phyloP scores from a whole-genome alignment of 2,329 filamentous ascomycete species.

The Verticillium isaacii region DNA sequence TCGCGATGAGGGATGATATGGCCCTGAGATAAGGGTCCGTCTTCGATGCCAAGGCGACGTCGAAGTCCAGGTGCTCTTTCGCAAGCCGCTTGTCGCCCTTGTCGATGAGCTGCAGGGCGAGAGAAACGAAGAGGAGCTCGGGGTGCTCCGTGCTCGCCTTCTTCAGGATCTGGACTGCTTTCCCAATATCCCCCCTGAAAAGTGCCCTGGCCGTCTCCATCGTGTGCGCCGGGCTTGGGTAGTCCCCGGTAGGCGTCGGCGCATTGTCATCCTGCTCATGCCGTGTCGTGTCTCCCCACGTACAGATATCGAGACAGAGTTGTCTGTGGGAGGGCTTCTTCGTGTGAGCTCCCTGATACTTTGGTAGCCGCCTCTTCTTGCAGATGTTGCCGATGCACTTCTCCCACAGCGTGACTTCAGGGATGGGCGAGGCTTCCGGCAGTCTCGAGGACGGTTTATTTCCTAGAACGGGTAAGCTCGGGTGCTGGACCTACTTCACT shows the following conservation, averaged over 20 bases:
- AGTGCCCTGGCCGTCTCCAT: conserved; percentile 73
- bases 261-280: conserved; percentile 39
- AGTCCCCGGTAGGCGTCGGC: conserved; percentile 36
- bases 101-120: conserved; percentile 60
- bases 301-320: conserved; percentile 69
- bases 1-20: conserved; percentile 72
- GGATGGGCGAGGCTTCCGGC: conserved; percentile 35
- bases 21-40: conserved; percentile 76
- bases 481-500: not conserved
- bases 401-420: conserved; percentile 53
- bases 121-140: conserved; percentile 63
- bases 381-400: conserved; percentile 60
- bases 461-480: conserved; percentile 30
- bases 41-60: conserved; percentile 55
- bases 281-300: conserved; percentile 58
- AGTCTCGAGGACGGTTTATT: conserved; percentile 43
- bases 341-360: conserved; percentile 60
- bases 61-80: conserved; percentile 51
- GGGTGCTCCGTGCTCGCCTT: conserved; percentile 57
- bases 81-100: conserved; percentile 38
- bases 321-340: conserved; percentile 66
- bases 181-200: conserved; percentile 64
- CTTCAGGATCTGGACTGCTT: conserved; percentile 67
- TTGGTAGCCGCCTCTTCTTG: conserved; percentile 55
- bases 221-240: conserved; percentile 56